A percentile compares a stretch with the other conserved stretches of the same genome.
These are phyloP conservation scores for Citrus reticulata DNA, from an alignment of 345 rosid species.

Conservation along the genomic window DNA sequence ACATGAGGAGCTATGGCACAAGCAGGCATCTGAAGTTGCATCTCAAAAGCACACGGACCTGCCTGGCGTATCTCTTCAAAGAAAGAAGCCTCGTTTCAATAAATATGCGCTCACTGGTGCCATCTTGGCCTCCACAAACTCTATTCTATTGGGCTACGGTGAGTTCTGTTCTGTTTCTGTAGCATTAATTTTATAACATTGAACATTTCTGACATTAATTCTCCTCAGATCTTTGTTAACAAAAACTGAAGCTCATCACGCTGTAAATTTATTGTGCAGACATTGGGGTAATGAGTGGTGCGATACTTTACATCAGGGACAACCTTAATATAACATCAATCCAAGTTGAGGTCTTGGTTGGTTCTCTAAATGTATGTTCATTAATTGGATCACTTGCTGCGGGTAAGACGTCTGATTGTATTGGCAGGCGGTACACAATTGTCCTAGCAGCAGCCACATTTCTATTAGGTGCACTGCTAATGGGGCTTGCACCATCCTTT, in stretches of 20 bases:
- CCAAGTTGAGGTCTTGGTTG: conserved; percentile 52
- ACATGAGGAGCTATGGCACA: not conserved
- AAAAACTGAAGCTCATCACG: not conserved
- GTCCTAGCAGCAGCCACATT: conserved; percentile 48
- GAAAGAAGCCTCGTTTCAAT: conserved; percentile 29
- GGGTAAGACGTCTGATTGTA: conserved; percentile 56
- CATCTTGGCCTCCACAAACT: conserved; percentile 67
- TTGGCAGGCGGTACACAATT: conserved; percentile 56
- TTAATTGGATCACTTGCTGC: conserved; percentile 51
- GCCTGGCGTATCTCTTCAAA: not conserved
- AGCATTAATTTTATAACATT: too few species aligned
- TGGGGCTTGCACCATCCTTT: conserved; percentile 51
- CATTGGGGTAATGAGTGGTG: conserved; percentile 74
- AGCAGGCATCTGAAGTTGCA: conserved; percentile 4
- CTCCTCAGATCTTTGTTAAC: not conserved
- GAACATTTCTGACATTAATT: not conserved
- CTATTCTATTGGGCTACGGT: conserved; percentile 75
- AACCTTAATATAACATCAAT: conserved; percentile 42
- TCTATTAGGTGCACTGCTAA: conserved; percentile 46
- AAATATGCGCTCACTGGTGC: conserved; percentile 56
- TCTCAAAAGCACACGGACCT: not conserved
- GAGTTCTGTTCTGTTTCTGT: conserved; percentile 4
- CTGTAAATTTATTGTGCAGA: conserved; percentile 24
- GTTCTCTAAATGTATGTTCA: conserved; percentile 47
- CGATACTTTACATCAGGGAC: conserved; percentile 41